These are phyloP conservation scores for Saccharomyces pastorianus DNA, from an alignment of 1,139 yeast species.

Conservation along the genomic window DNA sequence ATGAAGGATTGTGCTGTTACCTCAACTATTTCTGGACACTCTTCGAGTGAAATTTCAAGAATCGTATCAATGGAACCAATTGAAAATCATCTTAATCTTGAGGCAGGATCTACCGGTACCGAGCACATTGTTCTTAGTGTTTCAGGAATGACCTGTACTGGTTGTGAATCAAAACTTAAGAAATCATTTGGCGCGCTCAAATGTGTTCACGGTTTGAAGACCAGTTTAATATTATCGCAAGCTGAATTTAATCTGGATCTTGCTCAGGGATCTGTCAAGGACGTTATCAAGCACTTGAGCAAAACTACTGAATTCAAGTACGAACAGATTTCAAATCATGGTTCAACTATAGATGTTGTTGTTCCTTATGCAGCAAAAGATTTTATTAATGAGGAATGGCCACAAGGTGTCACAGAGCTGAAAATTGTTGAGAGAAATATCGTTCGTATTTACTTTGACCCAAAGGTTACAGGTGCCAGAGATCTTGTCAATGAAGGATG, in stretches of 20 bases:
- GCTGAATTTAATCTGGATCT: background rate
- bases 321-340: background rate
- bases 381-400: background rate
- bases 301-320: background rate
- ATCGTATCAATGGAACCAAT: background rate
- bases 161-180: background rate
- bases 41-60: background rate
- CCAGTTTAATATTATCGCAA: background rate
- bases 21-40: background rate
- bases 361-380: background rate
- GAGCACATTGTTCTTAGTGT: background rate
- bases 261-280: background rate
- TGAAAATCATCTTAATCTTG: background rate
- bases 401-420: background rate
- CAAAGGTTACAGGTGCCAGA: background rate
- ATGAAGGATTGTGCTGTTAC: background rate
- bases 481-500: background rate
- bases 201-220: background rate
- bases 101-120: background rate
- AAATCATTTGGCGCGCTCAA: background rate
- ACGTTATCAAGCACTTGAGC: background rate
- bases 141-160: background rate
- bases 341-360: background rate
- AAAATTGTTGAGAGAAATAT: background rate
- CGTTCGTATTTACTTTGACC: background rate